Conservation (phyloP, 1,139 yeast genomes). For the Kodamaea derodonti region DNA sequence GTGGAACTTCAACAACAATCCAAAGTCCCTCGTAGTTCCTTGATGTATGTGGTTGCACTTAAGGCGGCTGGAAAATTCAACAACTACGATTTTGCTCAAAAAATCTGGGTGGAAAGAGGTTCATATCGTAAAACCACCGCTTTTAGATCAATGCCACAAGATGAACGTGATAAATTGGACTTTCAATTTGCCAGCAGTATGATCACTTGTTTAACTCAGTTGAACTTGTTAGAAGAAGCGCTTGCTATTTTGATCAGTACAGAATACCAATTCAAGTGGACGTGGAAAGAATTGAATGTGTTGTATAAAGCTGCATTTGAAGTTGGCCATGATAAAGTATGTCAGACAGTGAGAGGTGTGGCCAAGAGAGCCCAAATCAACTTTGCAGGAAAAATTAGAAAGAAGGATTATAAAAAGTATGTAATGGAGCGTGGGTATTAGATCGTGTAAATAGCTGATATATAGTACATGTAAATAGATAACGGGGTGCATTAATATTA, state of each 20-base stretch:
- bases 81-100: constrained; percentile 55
- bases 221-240: constrained; percentile 64
- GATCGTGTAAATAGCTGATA: too few species aligned
- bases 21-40: constrained; percentile 44
- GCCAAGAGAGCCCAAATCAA: constrained; percentile 31
- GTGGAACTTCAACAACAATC: constrained; percentile 4
- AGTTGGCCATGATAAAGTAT: constrained; percentile 44
- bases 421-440: constrained; percentile 31
- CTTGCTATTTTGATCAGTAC: constrained; percentile 64
- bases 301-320: constrained; percentile 46
- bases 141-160: constrained; percentile 40
- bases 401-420: constrained; percentile 29
- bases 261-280: constrained; percentile 69
- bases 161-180: constrained; percentile 49
- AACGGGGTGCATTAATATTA: too few species aligned
- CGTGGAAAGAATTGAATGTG: constrained; percentile 49
- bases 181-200: constrained; percentile 66
- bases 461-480: constrained; percentile 11
- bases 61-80: constrained; percentile 59
- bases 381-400: constrained; percentile 38
- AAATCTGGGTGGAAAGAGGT: constrained; percentile 78
- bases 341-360: constrained; percentile 31
- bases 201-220: constrained; percentile 50
- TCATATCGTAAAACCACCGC: constrained; percentile 51
- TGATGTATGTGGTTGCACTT: constrained; percentile 60